These are phyloP conservation scores for Saturnispora quitensis DNA, from an alignment of 805 yeast species.

Conservation along the genomic window DNA sequence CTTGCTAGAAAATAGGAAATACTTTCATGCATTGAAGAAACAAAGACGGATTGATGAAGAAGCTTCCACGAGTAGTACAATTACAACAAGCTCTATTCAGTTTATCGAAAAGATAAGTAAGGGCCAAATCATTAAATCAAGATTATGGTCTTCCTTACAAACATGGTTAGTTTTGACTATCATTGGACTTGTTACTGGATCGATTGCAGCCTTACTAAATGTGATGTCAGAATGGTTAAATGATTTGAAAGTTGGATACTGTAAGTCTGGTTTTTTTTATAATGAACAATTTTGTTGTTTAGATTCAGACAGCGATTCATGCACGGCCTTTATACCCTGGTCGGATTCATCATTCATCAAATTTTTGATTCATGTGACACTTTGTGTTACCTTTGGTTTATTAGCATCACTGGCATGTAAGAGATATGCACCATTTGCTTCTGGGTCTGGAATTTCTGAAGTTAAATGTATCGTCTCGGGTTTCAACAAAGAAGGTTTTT, in stretches of 20 bases:
- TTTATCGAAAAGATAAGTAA: constrained; percentile 10
- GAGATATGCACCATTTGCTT: constrained; percentile 75
- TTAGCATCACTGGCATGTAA: constrained; percentile 63
- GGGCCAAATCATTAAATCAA: constrained; percentile 7
- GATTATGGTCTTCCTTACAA: constrained; percentile 30
- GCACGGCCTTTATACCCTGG: constrained; percentile 69
- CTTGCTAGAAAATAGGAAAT: constrained; percentile 35
- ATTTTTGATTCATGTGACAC: constrained; percentile 48
- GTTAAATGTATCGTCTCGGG: constrained; percentile 93
- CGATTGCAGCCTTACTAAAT: constrained; percentile 73
- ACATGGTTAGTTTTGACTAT: constrained; percentile 67
- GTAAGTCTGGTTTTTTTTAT: constrained; percentile 58
- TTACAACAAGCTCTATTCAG: constrained; percentile 7
- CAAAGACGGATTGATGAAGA: constrained; percentile 6
- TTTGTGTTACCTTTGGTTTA: constrained; percentile 55
- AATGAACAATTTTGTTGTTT: constrained; percentile 78
- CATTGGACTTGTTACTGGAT: constrained; percentile 73
- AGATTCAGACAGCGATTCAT: constrained; percentile 42
- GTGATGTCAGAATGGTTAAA: constrained; percentile 83
- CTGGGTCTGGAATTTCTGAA: constrained; percentile 97
- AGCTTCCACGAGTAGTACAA: constrained; percentile 8
- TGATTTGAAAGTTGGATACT: constrained; percentile 69
- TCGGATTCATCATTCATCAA: constrained; percentile 34
- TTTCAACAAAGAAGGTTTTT: constrained; percentile 67
- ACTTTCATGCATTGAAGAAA: constrained; percentile 16